phyloP scores from a whole-genome alignment of 805 yeast genomes.

The Cyberlindnera saturnus region DNA sequence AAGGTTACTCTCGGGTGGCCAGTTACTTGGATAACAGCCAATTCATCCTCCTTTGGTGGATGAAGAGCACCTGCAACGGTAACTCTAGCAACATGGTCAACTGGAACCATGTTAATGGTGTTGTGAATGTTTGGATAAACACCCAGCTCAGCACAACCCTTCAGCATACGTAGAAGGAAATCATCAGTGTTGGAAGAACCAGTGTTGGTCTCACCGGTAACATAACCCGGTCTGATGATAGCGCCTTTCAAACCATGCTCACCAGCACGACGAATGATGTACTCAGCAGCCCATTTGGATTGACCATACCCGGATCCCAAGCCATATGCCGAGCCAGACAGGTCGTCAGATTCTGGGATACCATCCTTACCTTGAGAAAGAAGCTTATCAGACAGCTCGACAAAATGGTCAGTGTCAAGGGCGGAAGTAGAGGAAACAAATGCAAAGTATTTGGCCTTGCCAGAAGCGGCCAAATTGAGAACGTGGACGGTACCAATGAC shows the following conservation, averaged over 20 bases:
- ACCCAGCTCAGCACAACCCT: conserved; percentile 89
- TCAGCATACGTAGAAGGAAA: conserved; percentile 87
- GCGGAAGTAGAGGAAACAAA: conserved; percentile 97
- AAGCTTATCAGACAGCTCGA: conserved; percentile 67
- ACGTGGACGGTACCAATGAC: conserved; percentile 85
- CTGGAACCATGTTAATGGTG: conserved; percentile 94
- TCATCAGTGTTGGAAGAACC: conserved; percentile 97
- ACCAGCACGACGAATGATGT: conserved; percentile 83
- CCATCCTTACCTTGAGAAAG: conserved; percentile 63
- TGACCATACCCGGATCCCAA: conserved; percentile 95
- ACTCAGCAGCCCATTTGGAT: conserved; percentile 96
- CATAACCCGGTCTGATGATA: conserved; percentile 93
- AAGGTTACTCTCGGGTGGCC: conserved; percentile 90
- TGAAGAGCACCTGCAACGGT: conserved; percentile 77
- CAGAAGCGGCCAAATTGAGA: conserved; percentile 62
- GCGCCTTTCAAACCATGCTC: conserved; percentile 81
- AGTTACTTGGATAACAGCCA: conserved; percentile 90
- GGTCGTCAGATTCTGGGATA: conserved; percentile 74
- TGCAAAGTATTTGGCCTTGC: conserved; percentile 79
- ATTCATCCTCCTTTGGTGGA: conserved; percentile 50
- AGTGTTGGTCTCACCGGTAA: conserved; percentile 75
- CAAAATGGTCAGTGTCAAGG: conserved; percentile 77
- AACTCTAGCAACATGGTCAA: conserved; percentile 94
- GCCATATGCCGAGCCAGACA: conserved; percentile 76
- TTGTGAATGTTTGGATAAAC: conserved; percentile 79